These are phyloP conservation scores for Amylocarpus encephaloides DNA, from an alignment of 2,329 filamentous ascomycete genomes.

Conservation along the genomic window DNA sequence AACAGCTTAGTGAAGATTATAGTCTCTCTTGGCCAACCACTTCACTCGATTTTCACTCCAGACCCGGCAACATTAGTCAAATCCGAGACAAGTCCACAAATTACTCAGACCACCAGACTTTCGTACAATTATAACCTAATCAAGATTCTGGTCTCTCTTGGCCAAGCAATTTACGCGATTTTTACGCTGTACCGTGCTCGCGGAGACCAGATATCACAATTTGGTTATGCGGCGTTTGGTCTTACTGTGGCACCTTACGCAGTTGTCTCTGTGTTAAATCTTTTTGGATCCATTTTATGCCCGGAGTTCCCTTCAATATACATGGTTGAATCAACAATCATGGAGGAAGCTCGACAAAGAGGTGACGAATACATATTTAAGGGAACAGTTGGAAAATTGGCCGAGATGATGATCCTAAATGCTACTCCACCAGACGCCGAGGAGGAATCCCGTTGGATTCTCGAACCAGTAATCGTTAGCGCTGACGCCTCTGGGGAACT, in stretches of 20 bases:
- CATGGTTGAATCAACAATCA: slow-evolving; percentile 14
- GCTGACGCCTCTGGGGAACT: no score
- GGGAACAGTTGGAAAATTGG: no score
- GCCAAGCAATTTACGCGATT: slow-evolving; percentile 20
- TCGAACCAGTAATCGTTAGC: no score
- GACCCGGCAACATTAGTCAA: no score
- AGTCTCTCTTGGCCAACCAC: no score
- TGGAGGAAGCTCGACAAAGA: background rate
- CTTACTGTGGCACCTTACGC: slow-evolving; percentile 23
- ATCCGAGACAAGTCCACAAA: no score
- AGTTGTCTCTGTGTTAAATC: slow-evolving; percentile 30
- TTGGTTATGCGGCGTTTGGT: slow-evolving; percentile 9
- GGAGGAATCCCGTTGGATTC: no score
- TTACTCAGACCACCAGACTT: no score
- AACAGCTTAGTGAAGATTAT: no score
- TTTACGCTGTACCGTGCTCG: slow-evolving; percentile 10
- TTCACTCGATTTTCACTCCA: no score
- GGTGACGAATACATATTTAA: background rate
- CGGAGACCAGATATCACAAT: slow-evolving; percentile 1
- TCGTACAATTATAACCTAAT: slow-evolving; percentile 18
- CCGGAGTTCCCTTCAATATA: slow-evolving; percentile 27
- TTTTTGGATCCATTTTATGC: slow-evolving; percentile 22
- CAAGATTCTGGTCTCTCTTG: slow-evolving; percentile 14
- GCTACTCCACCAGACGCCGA: background rate
- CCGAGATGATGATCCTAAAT: background rate